Evolutionary conservation across 805 yeast genomes (phyloP), one percentile per base, ranked within the genome.

Genomic region (Ogataea saltuana): DNA sequence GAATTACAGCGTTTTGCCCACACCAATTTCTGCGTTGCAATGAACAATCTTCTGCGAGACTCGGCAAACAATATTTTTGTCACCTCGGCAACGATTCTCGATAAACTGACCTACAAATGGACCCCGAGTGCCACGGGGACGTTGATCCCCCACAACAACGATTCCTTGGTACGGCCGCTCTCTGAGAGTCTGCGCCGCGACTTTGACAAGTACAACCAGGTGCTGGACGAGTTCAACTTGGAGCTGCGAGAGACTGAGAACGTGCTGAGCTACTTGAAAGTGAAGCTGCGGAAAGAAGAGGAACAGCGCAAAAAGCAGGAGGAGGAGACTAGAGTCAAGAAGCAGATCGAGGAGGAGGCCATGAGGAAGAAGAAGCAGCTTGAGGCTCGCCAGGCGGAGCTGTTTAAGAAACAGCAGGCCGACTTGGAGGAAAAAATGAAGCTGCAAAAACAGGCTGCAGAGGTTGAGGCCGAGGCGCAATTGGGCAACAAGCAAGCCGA

Each of bases 21-120:
- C 42, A 17, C 16, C 23, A 10, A 25, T 25, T n/a, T n/a, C n/a
- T n/a, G n/a, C n/a, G n/a, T n/a, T n/a, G n/a, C 13, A 8, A 61
- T 61, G 67, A 54, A 53, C 16, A 59, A 56, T 36, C 25, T 49
- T 8, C 45, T 63, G n/a, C 53, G 54, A 27, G 61, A 54, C n/a
- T 54, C 67, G 6, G 64, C 65, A 1, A 54, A 63, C 40, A 63
- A 62, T 29, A 51, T 64, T 4, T 59, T 64, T 27, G 51, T 64
- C 17, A 57, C 67, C 1, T 55, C 64, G n/a, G 67, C 65, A 3
- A 55, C 59, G 8, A 56, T 64, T 11, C 40, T 64, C 31, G 69
- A 64, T 42, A 56, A 59, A 21, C 40, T 61, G 15, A 55, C 63
- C 1, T 61, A 63, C 32, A 47, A 51, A 33, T 33, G 60, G 8